A percentile compares a stretch with the other conserved stretches of the same genome.
Conservation (phyloP, 306 rosid species). For the Canavalia ensiformis region DNA sequence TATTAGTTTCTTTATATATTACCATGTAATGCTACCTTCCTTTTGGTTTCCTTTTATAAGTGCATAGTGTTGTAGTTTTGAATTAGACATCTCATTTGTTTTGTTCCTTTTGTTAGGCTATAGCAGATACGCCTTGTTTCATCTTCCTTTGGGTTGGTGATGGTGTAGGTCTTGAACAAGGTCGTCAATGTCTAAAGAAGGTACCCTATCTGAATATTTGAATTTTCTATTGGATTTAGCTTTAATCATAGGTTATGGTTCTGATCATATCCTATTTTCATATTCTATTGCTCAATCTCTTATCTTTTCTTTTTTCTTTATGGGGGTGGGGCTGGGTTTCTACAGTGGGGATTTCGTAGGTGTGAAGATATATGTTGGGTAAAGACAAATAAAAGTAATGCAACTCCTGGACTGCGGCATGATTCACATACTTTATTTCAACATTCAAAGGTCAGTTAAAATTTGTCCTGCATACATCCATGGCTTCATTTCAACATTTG, state of each 20-base stretch:
- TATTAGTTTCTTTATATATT: constrained; percentile 18
- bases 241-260: constrained; percentile 31
- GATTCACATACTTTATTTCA: constrained; percentile 97
- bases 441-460: constrained; percentile 89
- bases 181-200: constrained; percentile 98
- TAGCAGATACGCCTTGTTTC: constrained; percentile 98
- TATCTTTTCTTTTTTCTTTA: constrained; percentile 28
- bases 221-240: neutral
- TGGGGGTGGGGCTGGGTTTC: constrained; percentile 51
- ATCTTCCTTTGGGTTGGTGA: constrained; percentile 99
- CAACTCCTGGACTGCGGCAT: constrained; percentile 91
- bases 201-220: constrained; percentile 53
- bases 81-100: constrained; percentile 48
- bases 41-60: constrained; percentile 31
- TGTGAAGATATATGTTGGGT: constrained; percentile 99
- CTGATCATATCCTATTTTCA: constrained; percentile 33
- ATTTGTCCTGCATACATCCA: neutral
- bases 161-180: constrained; percentile 99
- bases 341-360: constrained; percentile 99
- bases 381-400: constrained; percentile 93
- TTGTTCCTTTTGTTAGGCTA: constrained; percentile 66
- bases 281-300: constrained; percentile 28
- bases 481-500: constrained; percentile 39
- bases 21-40: neutral
- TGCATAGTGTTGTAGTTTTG: constrained; percentile 31